phyloP scores from a whole-genome alignment of 2,329 filamentous ascomycete species.

The Botrytis cinerea region DNA sequence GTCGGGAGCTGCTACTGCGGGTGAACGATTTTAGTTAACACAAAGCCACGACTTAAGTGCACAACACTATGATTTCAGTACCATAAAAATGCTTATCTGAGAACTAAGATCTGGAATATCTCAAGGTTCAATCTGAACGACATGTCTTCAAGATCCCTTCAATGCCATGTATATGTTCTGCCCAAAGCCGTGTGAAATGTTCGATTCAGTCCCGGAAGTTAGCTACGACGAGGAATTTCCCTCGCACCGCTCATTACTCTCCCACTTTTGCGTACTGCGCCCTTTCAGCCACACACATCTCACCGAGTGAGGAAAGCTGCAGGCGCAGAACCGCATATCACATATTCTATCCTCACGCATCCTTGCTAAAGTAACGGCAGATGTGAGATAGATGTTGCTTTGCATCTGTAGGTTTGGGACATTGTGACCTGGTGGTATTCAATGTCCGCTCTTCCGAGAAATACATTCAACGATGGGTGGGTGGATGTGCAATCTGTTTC shows the following conservation, averaged over 20 bases:
- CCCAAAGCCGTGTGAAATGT: not conserved
- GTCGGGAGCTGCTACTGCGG: constrained; percentile 26
- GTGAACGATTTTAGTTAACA: constrained; percentile 25
- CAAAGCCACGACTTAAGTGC: constrained; percentile 23
- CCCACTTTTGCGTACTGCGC: constrained; percentile 22
- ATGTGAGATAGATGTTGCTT: constrained; percentile 12
- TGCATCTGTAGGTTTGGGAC: constrained; percentile 16
- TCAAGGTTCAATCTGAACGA: constrained; percentile 21
- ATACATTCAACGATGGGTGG: constrained; percentile 5
- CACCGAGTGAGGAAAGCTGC: constrained; percentile 25
- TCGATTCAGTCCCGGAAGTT: not conserved
- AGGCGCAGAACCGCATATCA: constrained; percentile 22
- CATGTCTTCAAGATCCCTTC: constrained; percentile 14
- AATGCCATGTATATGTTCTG: not conserved
- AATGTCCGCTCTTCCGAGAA: constrained; percentile 17
- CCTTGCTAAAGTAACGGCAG: constrained; percentile 13
- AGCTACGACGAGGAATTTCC: not conserved
- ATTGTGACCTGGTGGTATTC: constrained; percentile 8
- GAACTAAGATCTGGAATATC: constrained; percentile 24
- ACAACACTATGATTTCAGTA: constrained; percentile 20
- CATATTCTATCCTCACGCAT: constrained; percentile 17
- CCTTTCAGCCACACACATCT: constrained; percentile 24
- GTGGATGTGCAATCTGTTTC: constrained; percentile 12
- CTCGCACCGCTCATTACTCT: not conserved
- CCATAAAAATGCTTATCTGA: constrained; percentile 23